These are phyloP conservation scores for Elongisporangium prolatum DNA, from an alignment of 352 stramenopile genomes.

Conservation along the genomic window DNA sequence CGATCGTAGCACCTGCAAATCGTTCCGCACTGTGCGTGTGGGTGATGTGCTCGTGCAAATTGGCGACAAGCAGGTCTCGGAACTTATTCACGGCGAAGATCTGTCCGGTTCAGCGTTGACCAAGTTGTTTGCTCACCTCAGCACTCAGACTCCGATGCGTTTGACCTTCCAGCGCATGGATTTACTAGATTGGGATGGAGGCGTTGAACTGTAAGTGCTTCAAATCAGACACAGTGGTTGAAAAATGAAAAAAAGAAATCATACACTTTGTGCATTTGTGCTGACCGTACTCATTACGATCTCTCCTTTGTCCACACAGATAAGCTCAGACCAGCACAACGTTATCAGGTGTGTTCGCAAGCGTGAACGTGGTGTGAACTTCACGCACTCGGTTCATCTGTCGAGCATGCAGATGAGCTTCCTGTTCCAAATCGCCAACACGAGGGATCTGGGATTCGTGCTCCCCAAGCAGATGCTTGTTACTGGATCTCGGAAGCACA, in stretches of 20 bases:
- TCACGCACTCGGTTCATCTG: background rate
- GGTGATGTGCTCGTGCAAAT: constrained; percentile 66
- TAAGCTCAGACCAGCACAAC: background rate
- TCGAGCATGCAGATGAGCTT: background rate
- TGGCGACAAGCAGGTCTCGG: constrained; percentile 47
- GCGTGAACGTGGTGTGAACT: background rate
- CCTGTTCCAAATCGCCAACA: background rate
- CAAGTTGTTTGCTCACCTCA: constrained; percentile 64
- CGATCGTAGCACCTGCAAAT: constrained; percentile 59
- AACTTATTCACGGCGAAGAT: constrained; percentile 41
- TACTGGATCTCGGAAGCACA: background rate
- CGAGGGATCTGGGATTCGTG: background rate
- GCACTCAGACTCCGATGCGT: constrained; percentile 41
- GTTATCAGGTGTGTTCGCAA: background rate
- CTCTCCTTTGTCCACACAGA: too few species aligned
- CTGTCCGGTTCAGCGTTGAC: constrained; percentile 47
- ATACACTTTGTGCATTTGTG: background rate
- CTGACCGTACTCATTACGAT: background rate
- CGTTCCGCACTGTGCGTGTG: constrained; percentile 52
- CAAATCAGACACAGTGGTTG: background rate
- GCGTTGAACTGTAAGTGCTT: constrained; percentile 45
- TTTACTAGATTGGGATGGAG: constrained; percentile 62
- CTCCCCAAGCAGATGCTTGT: background rate
- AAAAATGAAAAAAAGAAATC: background rate
- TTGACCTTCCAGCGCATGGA: constrained; percentile 71